A percentile compares a stretch with the other conserved stretches of the same genome.
Conservation (phyloP, 1,284 basidiomycete species). For the Apiotrichum sp. region DNA sequence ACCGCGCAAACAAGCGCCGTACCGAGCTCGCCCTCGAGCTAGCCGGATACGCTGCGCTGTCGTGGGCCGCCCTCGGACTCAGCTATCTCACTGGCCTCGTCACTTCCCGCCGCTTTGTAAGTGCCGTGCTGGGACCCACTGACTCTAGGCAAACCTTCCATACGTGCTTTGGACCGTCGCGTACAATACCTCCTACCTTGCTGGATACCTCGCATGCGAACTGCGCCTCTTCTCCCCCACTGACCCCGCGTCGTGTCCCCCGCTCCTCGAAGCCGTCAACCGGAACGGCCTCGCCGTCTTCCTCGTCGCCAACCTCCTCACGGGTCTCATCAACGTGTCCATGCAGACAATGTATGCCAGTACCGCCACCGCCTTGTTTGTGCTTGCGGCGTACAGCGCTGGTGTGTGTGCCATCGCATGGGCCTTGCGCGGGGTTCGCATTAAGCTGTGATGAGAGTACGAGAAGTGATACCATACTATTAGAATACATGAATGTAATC, state of each 20-base stretch:
- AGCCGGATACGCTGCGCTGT: constrained; percentile 66
- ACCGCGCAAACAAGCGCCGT: constrained; percentile 56
- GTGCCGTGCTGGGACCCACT: constrained; percentile 26
- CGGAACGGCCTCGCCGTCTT: constrained; percentile 73
- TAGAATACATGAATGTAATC: too few relatives aligned
- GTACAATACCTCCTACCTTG: constrained; percentile 80
- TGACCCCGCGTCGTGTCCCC: constrained; percentile 47
- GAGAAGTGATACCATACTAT: too few relatives aligned
- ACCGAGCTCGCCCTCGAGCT: constrained; percentile 62
- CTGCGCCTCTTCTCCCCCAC: constrained; percentile 49
- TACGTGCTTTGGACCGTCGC: constrained; percentile 88
- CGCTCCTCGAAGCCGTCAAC: constrained; percentile 73
- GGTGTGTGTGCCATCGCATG: constrained; percentile 60
- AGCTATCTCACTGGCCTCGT: constrained; percentile 28
- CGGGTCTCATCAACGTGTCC: constrained; percentile 76
- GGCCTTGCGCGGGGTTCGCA: constrained; percentile 28
- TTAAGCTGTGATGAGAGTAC: constrained; percentile 8
- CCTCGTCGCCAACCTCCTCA: constrained; percentile 77
- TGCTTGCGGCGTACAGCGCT: constrained; percentile 62
- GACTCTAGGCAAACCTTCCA: constrained; percentile 67
- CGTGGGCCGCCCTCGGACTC: constrained; percentile 62
- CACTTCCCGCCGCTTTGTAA: constrained; percentile 71
- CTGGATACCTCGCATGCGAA: constrained; percentile 74
- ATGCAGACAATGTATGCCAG: constrained; percentile 72
- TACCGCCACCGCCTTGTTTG: constrained; percentile 53